Evolutionary conservation across 192 early-diverging fungal species (phyloP), one percentile per base, ranked within the genome.

Genomic region (Coemansia sp.): DNA sequence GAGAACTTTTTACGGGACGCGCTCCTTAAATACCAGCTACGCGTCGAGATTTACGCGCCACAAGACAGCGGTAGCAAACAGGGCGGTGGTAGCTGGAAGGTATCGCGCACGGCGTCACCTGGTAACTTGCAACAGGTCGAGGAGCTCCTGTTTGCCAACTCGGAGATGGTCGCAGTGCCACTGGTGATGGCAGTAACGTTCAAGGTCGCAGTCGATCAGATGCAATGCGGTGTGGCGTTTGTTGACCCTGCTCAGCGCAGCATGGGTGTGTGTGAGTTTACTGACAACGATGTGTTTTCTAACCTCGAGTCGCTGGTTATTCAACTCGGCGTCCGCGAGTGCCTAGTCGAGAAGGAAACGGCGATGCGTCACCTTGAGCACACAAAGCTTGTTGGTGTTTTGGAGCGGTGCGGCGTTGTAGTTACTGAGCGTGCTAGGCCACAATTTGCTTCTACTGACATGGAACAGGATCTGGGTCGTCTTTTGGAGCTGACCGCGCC

Each of bases 321-420:
- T 69, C 97, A 98, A 76, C 87, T 97, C 44, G 90, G 91, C 37
- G 93, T 95, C 50, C 96, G 96, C 69, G 97, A 98, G 72, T 95
- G 94, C 62, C 74, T 97, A 13, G 69, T 98, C 22, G 78, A 86
- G 13, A 47, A 69, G 7, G 77, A 84, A 58, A 84, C 90, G 22
- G 68, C 81, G 3, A 69, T 75, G 18, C 84, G 76, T 41, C 89
- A 91, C 47, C 86, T 89, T 55, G 92, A 98, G 63, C 62, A 86
- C 8, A 75, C 70, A 8, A 95, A 92, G 63, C 68, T 98, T 24
- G 78, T 78, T 5, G 80, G 76, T 4, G 86, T 96, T 9, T 76
- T 97, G 6, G 85, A 89, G 10, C 85, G 91, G 37, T 95, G 93
- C 67, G 87, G 86, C 18, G 84, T 95, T 40, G 91, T 94, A 7